A percentile compares a stretch with the other conserved stretches of the same genome.
Evolutionary conservation across 2,329 filamentous ascomycete genomes (phyloP).

Genomic region (Basipetospora chlamydospora): DNA sequence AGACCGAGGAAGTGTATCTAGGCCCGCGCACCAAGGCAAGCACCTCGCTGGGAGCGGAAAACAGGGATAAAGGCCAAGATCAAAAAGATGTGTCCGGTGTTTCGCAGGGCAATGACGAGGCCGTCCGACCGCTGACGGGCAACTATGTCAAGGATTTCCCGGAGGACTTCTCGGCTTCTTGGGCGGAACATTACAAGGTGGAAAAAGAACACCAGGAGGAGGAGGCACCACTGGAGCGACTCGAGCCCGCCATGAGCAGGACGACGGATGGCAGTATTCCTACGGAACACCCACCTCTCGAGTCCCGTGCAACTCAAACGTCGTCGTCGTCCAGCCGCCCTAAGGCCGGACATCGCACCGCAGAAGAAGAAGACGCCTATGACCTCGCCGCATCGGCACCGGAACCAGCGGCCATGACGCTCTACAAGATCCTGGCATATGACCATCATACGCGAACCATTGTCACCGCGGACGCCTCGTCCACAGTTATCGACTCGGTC

Average conservation of each 20-base stretch:
- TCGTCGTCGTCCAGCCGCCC: no score
- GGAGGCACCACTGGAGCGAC: background rate
- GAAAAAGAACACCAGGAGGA: background rate
- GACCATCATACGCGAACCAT: constrained; percentile 44
- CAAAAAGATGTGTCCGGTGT: background rate
- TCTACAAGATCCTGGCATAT: constrained; percentile 53
- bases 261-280: background rate
- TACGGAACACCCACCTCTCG: no score
- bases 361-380: background rate
- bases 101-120: background rate
- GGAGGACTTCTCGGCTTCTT: constrained; percentile 1
- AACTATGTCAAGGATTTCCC: constrained; percentile 2
- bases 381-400: background rate
- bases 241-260: constrained; percentile 1
- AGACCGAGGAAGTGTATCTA: no score
- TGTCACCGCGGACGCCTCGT: constrained; percentile 44
- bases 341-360: background rate
- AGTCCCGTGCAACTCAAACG: no score
- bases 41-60: no score
- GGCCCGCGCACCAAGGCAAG: no score
- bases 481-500: constrained; percentile 32
- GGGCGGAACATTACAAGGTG: background rate
- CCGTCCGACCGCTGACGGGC: background rate
- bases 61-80: no score
- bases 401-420: background rate